Percentiles rank a stretch among this genome's conserved stretches.
phyloP scores from a whole-genome alignment of 345 rosid species.

The Euphorbia lathyris region DNA sequence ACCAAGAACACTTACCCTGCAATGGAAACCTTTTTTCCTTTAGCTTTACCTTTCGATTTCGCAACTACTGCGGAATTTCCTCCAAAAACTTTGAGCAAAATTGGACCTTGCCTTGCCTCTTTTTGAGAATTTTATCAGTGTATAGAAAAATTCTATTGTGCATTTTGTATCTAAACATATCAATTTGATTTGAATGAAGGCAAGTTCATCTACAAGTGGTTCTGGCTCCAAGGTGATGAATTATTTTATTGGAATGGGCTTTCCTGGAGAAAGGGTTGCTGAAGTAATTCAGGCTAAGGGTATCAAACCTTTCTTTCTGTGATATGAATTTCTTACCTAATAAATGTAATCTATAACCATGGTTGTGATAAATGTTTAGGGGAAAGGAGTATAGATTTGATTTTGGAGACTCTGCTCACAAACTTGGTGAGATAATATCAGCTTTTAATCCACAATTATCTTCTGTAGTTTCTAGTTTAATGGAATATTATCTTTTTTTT shows the following conservation, averaged over 20 bases:
- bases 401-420: constrained; percentile 56
- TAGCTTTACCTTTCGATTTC: too few species aligned
- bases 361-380: constrained; percentile 34
- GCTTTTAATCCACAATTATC: neutral
- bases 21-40: too few species aligned
- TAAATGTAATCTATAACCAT: constrained; percentile 1
- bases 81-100: too few species aligned
- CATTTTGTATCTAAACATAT: constrained; percentile 7
- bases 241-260: constrained; percentile 57
- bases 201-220: constrained; percentile 36
- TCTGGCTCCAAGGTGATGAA: constrained; percentile 43
- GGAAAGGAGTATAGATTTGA: constrained; percentile 46
- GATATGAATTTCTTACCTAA: neutral
- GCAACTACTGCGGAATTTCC: too few species aligned
- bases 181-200: constrained; percentile 36
- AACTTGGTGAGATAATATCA: constrained; percentile 38
- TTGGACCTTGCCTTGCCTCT: too few species aligned
- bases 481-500: neutral
- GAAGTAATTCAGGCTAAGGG: constrained; percentile 52
- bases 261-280: constrained; percentile 38
- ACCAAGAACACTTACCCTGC: too few species aligned
- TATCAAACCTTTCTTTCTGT: constrained; percentile 16
- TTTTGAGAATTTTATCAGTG: too few species aligned
- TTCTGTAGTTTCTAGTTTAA: neutral
- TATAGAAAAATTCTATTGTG: too few species aligned